Evolutionary conservation across 2,329 filamentous ascomycete genomes (phyloP).

Genomic region (Microascus cirrosus): DNA sequence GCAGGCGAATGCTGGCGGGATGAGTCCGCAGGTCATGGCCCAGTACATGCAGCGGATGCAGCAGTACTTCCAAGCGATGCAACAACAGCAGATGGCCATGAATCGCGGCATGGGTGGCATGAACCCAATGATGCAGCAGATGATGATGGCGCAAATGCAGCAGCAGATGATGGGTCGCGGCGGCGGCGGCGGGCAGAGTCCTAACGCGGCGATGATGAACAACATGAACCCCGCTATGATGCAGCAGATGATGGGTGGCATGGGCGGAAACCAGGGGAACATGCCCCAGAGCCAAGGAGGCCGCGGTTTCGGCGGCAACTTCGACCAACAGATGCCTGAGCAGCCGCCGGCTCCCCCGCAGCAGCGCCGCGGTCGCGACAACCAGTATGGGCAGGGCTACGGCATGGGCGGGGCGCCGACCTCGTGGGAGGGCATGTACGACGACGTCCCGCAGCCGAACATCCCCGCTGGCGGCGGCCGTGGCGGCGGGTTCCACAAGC

Average conservation of each 20-base stretch:
- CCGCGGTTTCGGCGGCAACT: constrained; percentile 4
- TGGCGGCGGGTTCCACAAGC: constrained; percentile 19
- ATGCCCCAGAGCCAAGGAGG: constrained; percentile 9
- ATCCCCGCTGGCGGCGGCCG: constrained; percentile 24
- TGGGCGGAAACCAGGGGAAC: constrained; percentile 19
- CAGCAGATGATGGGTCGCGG: constrained; percentile 43
- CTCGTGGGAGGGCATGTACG: constrained; percentile 97
- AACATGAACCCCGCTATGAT: constrained; percentile 42
- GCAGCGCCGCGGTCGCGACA: constrained; percentile 25
- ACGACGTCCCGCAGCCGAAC: constrained; percentile 76
- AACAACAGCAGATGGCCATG: constrained; percentile 64
- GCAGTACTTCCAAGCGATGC: constrained; percentile 91
- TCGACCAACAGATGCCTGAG: constrained; percentile 11
- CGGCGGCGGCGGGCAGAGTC: constrained; percentile 14
- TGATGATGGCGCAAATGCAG: constrained; percentile 68
- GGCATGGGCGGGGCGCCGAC: constrained; percentile 52
- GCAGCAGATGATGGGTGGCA: constrained; percentile 38
- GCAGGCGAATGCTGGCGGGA: constrained; percentile 44
- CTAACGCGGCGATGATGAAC: constrained; percentile 21
- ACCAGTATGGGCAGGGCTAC: constrained; percentile 18
- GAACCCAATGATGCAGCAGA: constrained; percentile 70
- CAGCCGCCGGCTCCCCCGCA: constrained; percentile 17
- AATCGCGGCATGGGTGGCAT: constrained; percentile 52
- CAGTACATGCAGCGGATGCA: constrained; percentile 99
- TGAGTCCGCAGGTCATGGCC: constrained; percentile 96